Conservation (phyloP, 345 rosid genomes). For the Corchorus capsularis region DNA sequence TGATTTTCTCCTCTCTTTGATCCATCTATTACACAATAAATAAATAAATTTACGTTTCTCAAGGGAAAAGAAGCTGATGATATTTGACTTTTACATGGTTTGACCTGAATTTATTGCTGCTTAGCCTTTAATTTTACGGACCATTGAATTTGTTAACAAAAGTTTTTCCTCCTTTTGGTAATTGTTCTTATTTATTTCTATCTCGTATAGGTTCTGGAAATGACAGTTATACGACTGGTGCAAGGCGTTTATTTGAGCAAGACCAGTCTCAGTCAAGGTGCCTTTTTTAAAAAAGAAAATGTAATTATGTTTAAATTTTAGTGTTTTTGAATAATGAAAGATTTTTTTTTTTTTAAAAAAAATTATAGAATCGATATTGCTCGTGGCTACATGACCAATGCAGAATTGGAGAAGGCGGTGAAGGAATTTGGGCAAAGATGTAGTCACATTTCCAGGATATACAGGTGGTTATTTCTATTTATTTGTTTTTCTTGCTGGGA, state of each 20-base stretch:
- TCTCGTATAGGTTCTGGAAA: slow-evolving; percentile 32
- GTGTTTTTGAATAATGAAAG: slow-evolving; percentile 1
- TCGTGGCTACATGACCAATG: slow-evolving; percentile 76
- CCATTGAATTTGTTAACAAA: not conserved
- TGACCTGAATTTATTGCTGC: not conserved
- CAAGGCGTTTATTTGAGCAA: slow-evolving; percentile 47
- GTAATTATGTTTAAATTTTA: not conserved
- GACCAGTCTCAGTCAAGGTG: slow-evolving; percentile 49
- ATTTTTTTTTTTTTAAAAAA: not conserved
- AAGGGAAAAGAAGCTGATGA: not conserved
- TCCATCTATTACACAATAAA: not conserved
- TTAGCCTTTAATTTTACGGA: not conserved
- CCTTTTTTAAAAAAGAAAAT: not conserved
- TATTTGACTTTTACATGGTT: slow-evolving; percentile 5
- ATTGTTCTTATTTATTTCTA: not conserved
- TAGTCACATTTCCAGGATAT: slow-evolving; percentile 72
- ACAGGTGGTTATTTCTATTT: slow-evolving; percentile 59
- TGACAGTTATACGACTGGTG: slow-evolving; percentile 30
- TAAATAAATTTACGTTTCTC: not conserved
- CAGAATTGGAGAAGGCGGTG: slow-evolving; percentile 77
- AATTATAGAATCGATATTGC: slow-evolving; percentile 47
- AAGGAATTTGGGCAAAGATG: slow-evolving; percentile 72
- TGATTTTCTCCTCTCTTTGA: not conserved
- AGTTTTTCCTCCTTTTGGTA: not conserved
- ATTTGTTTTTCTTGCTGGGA: not conserved